Evolutionary conservation across 768 basidiomycete species (phyloP).

Genomic region (Kwoniella sp.): DNA sequence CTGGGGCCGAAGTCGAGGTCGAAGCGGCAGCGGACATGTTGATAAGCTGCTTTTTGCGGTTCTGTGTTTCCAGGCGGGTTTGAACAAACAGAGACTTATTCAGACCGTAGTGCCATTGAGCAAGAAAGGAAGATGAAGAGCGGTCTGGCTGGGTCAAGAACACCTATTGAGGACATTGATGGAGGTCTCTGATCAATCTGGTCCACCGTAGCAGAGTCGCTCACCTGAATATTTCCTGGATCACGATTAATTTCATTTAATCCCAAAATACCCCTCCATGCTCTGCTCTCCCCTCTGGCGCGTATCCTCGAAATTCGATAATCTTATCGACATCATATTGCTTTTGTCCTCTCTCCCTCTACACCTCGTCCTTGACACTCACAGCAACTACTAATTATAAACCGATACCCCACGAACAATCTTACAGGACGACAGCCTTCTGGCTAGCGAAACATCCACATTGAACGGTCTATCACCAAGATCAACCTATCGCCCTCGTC

Average conservation of each 20-base stretch:
- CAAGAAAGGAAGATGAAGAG: neutral
- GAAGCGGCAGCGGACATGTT: slow-evolving; percentile 17
- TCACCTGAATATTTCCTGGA: slow-evolving; percentile 14
- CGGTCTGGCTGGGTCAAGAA: neutral
- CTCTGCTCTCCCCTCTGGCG: neutral
- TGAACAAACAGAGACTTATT: neutral
- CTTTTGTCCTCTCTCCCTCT: neutral
- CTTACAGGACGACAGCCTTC: neutral
- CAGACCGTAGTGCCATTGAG: neutral
- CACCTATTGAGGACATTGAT: neutral
- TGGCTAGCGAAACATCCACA: neutral
- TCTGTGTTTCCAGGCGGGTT: neutral
- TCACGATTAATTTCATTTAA: slow-evolving; percentile 19
- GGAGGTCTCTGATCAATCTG: neutral
- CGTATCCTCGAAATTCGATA: too few species aligned
- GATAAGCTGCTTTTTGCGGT: neutral
- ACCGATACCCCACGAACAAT: neutral
- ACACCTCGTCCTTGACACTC: neutral
- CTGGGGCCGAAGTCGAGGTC: slow-evolving; percentile 23
- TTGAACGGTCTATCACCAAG: neutral
- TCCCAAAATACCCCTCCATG: slow-evolving; percentile 12
- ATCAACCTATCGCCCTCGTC: slow-evolving; percentile 3
- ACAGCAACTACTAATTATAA: neutral
- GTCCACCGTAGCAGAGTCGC: neutral
- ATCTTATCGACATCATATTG: neutral